Percentiles rank a stretch among this genome's conserved stretches.
phyloP scores from a whole-genome alignment of 192 early-diverging fungal genomes.

The Coemansia sp. region DNA sequence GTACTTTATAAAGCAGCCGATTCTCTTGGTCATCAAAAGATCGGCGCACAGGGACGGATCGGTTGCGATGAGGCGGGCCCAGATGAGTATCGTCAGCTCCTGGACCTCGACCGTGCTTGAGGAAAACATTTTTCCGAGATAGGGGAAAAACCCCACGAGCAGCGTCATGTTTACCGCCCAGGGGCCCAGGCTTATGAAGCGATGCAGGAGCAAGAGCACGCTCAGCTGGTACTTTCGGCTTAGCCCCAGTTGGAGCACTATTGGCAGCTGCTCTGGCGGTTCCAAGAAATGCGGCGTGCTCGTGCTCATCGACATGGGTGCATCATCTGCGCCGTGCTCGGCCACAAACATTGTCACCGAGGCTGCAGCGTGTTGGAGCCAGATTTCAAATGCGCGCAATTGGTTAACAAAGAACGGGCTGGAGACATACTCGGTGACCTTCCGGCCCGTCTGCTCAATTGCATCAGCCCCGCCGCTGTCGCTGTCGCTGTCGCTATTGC shows the following conservation, averaged over 20 bases:
- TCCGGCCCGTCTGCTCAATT: too few species aligned
- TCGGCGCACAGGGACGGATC: constrained; percentile 87
- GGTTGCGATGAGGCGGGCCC: constrained; percentile 93
- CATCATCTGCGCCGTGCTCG: constrained; percentile 13
- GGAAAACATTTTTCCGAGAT: constrained; percentile 90
- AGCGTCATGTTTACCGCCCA: constrained; percentile 92
- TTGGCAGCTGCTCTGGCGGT: constrained; percentile 84
- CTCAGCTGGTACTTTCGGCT: constrained; percentile 90
- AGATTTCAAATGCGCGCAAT: constrained; percentile 95
- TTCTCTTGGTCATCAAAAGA: constrained; percentile 86
- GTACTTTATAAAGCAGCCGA: constrained; percentile 88
- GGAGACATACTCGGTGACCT: constrained; percentile 35
- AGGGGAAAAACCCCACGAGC: constrained; percentile 93
- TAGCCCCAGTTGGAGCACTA: constrained; percentile 91
- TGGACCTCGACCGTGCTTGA: constrained; percentile 88
- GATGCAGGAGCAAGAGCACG: constrained; percentile 84
- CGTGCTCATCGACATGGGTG: constrained; percentile 34
- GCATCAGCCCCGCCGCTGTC: neutral
- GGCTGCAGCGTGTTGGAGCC: constrained; percentile 74
- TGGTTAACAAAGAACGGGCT: constrained; percentile 94
- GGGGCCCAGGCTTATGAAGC: constrained; percentile 86
- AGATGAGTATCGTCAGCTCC: constrained; percentile 92
- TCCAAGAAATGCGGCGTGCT: constrained; percentile 39
- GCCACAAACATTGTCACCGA: constrained; percentile 59
- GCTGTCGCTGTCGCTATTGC: constrained; percentile 8